Conservation (phyloP, 2,329 filamentous ascomycete genomes). For the Didymella arachidicola region DNA sequence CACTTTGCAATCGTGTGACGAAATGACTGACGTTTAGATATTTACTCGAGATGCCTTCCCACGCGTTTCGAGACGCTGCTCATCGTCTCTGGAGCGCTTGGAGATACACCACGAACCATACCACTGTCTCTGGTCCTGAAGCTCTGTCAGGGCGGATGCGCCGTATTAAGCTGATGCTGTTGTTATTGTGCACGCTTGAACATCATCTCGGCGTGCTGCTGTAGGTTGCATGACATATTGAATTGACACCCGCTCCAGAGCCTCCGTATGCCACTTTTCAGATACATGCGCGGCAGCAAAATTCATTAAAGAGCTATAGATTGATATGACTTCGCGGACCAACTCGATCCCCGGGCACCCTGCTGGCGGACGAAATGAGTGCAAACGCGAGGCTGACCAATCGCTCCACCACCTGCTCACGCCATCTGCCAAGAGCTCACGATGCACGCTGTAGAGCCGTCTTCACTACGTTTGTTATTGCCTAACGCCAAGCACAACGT, state of each 20-base stretch:
- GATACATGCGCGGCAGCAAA: neutral
- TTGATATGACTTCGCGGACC: neutral
- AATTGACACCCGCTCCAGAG: neutral
- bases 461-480: conserved; percentile 19
- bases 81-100: neutral
- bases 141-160: neutral
- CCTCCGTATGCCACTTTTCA: neutral
- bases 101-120: neutral
- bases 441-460: conserved; percentile 12
- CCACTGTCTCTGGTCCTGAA: neutral
- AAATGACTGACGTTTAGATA: neutral
- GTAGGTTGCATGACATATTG: neutral
- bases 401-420: neutral
- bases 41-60: neutral
- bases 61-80: neutral
- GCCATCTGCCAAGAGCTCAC: conserved; percentile 12
- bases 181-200: neutral
- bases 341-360: neutral
- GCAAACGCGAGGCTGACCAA: conserved; percentile 6
- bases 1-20: neutral
- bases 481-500: conserved; percentile 14
- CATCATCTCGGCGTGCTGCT: neutral
- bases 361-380: conserved; percentile 1
- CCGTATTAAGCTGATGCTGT: neutral
- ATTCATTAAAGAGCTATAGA: conserved; percentile 1